Conservation (phyloP, 768 basidiomycete species). For the Boletus vinaceobasis region DNA sequence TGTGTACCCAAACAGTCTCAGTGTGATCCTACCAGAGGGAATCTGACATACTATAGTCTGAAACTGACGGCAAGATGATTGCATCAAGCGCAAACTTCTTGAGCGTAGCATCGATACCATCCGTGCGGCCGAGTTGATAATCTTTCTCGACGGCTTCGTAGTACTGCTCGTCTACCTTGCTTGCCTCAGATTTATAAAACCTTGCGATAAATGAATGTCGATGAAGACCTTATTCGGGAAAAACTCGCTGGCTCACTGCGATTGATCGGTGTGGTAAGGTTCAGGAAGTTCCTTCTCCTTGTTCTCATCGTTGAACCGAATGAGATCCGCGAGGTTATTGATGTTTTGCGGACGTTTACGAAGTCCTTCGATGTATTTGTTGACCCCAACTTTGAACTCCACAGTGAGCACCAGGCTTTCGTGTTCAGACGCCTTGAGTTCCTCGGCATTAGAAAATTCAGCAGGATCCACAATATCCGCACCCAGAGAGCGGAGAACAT, state of each 20-base stretch:
- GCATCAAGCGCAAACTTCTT: constrained; percentile 48
- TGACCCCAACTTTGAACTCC: constrained; percentile 62
- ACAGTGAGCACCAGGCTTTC: constrained; percentile 50
- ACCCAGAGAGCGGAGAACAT: constrained; percentile 37
- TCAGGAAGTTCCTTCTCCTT: constrained; percentile 44
- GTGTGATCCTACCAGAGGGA: background rate
- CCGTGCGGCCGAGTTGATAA: constrained; percentile 45
- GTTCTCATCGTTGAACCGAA: constrained; percentile 53
- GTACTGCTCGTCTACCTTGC: constrained; percentile 32
- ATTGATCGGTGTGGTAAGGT: constrained; percentile 36
- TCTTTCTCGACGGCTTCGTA: constrained; percentile 44
- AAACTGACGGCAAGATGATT: constrained; percentile 41
- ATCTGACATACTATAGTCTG: constrained; percentile 8
- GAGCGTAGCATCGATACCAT: constrained; percentile 54
- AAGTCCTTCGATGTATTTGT: constrained; percentile 45
- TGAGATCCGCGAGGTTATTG: constrained; percentile 52
- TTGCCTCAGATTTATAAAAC: constrained; percentile 21
- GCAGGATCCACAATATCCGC: constrained; percentile 60
- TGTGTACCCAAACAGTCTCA: background rate
- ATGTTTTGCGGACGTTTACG: constrained; percentile 55
- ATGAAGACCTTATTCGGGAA: background rate
- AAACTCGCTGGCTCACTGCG: constrained; percentile 23
- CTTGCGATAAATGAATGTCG: constrained; percentile 4
- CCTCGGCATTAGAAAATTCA: constrained; percentile 53
- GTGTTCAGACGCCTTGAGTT: constrained; percentile 43